Base-by-base conservation (phyloP, 768 basidiomycete species). In the Mrakia hoshinonis region DNA sequence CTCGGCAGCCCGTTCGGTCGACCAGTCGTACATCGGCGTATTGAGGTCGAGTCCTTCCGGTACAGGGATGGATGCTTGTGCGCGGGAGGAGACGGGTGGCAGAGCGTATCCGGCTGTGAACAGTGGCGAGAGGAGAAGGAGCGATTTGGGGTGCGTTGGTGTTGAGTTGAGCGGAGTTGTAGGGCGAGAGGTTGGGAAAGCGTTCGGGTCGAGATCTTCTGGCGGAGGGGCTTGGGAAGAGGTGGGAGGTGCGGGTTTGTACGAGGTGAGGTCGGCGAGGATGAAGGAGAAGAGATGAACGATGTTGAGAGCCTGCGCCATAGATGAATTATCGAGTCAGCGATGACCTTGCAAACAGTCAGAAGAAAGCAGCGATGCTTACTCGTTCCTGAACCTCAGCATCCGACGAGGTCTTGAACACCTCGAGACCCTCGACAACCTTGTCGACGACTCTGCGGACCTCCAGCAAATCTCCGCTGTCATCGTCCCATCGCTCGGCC, bases 321-420 rank as follows among this genome's bases (percentile, higher is more conserved):
- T n/a, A n/a, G n/a, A n/a, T 20, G 49, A 26, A 69, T n/a, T n/a
- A n/a, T n/a, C n/a, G 70, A 69, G 24, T 10, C 18, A 9, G 26
- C 36, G 12, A 58, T 6, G 13, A 1, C 20, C 7, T 15, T 3
- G 51, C 34, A 4, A 48, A 38, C 4, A 47, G 20, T 4, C 5
- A 38, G 7, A n/a, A 20, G 26, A 0, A 46, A 34, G 0, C 78
- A 43, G 1, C 11, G 43, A 79, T 79, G 15, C 75, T 74, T 74
- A 91, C 92, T 76, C 95, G 83, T 79, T 98, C 94, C 80, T 96
- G 93, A 13, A 97, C 88, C 76, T 97, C 95, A 58, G 92, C 86
- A 76, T 94, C 84, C 0, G 84, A 80, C 75, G 85, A 87, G 12
- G 81, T 79, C 31, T 84, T 81, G 75, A 92, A 88, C 5, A 83